phyloP scores from a whole-genome alignment of 2,329 filamentous ascomycete genomes.

The Pseudonectria foliicola region DNA sequence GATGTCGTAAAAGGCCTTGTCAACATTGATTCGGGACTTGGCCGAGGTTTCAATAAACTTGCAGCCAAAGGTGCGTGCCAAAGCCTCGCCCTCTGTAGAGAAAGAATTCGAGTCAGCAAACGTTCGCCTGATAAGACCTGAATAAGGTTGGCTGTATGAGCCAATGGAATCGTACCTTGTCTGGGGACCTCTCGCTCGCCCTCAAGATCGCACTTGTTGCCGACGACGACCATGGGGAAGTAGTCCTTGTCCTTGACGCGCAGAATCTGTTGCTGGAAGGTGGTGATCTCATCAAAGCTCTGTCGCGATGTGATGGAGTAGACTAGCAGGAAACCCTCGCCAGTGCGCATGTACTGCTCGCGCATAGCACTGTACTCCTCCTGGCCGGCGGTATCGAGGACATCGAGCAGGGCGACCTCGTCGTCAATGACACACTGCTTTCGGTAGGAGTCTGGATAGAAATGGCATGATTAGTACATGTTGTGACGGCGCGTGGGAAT shows the following conservation, averaged over 20 bases:
- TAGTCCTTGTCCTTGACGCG: slow-evolving; percentile 99
- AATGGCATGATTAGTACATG: slow-evolving; percentile 13
- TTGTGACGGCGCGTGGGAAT: slow-evolving; percentile 1
- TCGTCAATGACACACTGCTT: slow-evolving; percentile 99
- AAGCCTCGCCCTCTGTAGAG: slow-evolving; percentile 71
- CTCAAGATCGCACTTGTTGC: slow-evolving; percentile 99
- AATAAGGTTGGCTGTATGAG: too few species aligned
- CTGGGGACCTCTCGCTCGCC: slow-evolving; percentile 83
- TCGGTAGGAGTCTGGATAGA: slow-evolving; percentile 80
- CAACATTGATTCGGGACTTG: slow-evolving; percentile 96
- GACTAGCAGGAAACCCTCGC: slow-evolving; percentile 94
- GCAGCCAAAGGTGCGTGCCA: slow-evolving; percentile 85
- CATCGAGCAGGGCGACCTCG: slow-evolving; percentile 93
- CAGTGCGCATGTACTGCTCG: slow-evolving; percentile 99
- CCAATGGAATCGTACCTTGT: slow-evolving; percentile 60
- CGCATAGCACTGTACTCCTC: slow-evolving; percentile 99
- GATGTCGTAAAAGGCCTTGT: slow-evolving; percentile 97
- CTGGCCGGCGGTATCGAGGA: slow-evolving; percentile 95
- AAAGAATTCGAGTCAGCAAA: too few species aligned
- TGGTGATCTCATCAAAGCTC: slow-evolving; percentile 97
- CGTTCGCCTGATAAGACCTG: too few species aligned
- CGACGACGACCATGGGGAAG: slow-evolving; percentile 98
- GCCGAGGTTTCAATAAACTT: slow-evolving; percentile 99
- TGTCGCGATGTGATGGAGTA: slow-evolving; percentile 98
- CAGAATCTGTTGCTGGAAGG: slow-evolving; percentile 97